These are phyloP conservation scores for Fusarium incarnatum DNA, from an alignment of 2,329 filamentous ascomycete species.

Conservation along the genomic window DNA sequence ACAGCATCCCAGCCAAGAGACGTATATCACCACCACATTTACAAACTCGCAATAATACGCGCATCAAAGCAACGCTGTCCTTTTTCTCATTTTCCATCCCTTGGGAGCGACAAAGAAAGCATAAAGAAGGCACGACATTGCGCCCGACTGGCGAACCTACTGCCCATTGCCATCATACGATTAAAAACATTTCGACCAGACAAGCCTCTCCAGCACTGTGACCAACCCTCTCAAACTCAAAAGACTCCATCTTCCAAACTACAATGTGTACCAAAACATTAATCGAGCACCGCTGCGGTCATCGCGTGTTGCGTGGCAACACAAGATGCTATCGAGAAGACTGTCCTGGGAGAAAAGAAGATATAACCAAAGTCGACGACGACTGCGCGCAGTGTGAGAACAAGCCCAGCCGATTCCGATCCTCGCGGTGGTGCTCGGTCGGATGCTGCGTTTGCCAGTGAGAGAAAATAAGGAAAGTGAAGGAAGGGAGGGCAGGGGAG, in stretches of 20 bases:
- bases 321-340: conserved; percentile 51
- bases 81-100: background rate
- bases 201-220: background rate
- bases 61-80: conserved; percentile 8
- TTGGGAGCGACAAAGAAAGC: background rate
- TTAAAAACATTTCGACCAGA: background rate
- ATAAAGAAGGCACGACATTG: background rate
- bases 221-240: conserved; percentile 1
- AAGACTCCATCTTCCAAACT: background rate
- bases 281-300: conserved; percentile 53
- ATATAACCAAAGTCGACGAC: conserved; percentile 48
- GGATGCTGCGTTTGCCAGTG: conserved; percentile 50
- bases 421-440: conserved; percentile 53
- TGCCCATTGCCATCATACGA: background rate
- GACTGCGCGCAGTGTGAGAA: conserved; percentile 53
- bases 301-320: conserved; percentile 51
- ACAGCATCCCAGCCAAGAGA: conserved; percentile 3
- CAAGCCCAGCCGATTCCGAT: conserved; percentile 44
- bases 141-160: background rate
- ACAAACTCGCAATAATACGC: conserved; percentile 10
- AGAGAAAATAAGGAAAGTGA: conserved; percentile 10
- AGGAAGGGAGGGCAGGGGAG: background rate
- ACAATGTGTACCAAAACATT: conserved; percentile 52
- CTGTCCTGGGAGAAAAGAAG: conserved; percentile 49
- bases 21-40: conserved; percentile 2